Evolutionary conservation across 306 rosid species (phyloP).

Genomic region (Lotus japonicus): DNA sequence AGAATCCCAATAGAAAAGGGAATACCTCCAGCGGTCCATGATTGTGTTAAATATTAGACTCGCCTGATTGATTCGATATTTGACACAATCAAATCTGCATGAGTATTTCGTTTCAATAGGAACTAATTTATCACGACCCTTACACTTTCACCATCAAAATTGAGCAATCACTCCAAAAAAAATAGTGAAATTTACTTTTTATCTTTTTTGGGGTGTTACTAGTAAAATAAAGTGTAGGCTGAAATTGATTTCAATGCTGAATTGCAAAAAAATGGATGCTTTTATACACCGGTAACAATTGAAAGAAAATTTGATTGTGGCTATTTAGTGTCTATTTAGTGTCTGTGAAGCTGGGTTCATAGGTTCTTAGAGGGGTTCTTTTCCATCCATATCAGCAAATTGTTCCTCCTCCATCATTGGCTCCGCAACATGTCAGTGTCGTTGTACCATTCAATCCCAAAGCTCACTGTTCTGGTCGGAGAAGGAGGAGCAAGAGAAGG

Average conservation of each 20-base stretch:
- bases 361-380: slow-evolving; percentile 69
- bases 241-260: background rate
- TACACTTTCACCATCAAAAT: slow-evolving; percentile 82
- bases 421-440: slow-evolving; percentile 28
- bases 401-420: slow-evolving; percentile 11
- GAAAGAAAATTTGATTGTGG: slow-evolving; percentile 92
- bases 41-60: too few species aligned
- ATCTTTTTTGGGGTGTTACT: too few species aligned
- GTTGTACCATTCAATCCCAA: slow-evolving; percentile 46
- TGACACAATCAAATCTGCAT: too few species aligned
- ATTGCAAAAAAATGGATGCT: slow-evolving; percentile 13
- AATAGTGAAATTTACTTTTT: too few species aligned
- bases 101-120: too few species aligned
- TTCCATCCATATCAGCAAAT: slow-evolving; percentile 61
- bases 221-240: too few species aligned
- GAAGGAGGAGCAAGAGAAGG: slow-evolving; percentile 48
- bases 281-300: slow-evolving; percentile 55
- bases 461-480: slow-evolving; percentile 20
- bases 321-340: too few species aligned
- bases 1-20: too few species aligned
- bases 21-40: too few species aligned
- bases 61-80: too few species aligned
- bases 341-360: slow-evolving; percentile 76
- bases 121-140: too few species aligned
- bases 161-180: slow-evolving; percentile 33